A percentile compares a stretch with the other conserved stretches of the same genome.
phyloP scores from a whole-genome alignment of 169 alveolate species.

The Cryptosporidium xiaoi region DNA sequence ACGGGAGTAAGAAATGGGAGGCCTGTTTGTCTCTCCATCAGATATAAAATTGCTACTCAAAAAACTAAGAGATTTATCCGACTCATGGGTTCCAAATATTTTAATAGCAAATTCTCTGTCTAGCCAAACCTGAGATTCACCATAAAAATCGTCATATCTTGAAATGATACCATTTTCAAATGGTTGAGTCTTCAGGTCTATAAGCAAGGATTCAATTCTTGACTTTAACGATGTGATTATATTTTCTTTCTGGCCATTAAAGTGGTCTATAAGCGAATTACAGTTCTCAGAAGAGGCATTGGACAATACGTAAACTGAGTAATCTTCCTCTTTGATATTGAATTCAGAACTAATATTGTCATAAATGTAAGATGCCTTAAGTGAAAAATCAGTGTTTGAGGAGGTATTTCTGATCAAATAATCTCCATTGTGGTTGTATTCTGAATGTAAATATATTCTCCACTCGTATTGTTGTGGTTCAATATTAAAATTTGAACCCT shows the following conservation, averaged over 20 bases:
- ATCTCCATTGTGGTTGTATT: slow-evolving; percentile 43
- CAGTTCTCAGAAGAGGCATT: neutral
- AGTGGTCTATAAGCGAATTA: neutral
- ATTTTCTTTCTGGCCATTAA: neutral
- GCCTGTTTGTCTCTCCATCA: too few relatives aligned
- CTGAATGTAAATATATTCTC: slow-evolving; percentile 58
- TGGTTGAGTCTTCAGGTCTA: slow-evolving; percentile 17
- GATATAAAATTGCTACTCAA: neutral
- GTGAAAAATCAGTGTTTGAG: neutral
- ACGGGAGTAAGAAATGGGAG: neutral
- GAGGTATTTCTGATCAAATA: slow-evolving; percentile 23
- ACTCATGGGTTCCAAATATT: slow-evolving; percentile 3
- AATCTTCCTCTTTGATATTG: neutral
- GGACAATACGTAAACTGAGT: neutral
- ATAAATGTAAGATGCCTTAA: neutral
- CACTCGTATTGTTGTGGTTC: slow-evolving; percentile 19
- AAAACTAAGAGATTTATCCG: neutral
- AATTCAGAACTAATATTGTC: neutral
- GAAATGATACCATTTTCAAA: slow-evolving; percentile 20
- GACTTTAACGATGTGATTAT: slow-evolving; percentile 16
- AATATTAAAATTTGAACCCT: too few relatives aligned
- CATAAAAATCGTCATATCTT: neutral
- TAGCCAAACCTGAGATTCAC: slow-evolving; percentile 28
- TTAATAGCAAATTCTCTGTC: slow-evolving; percentile 55
- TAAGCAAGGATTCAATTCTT: slow-evolving; percentile 2